Evolutionary conservation across 345 rosid species (phyloP).

Genomic region (Eucalyptus microcorys): DNA sequence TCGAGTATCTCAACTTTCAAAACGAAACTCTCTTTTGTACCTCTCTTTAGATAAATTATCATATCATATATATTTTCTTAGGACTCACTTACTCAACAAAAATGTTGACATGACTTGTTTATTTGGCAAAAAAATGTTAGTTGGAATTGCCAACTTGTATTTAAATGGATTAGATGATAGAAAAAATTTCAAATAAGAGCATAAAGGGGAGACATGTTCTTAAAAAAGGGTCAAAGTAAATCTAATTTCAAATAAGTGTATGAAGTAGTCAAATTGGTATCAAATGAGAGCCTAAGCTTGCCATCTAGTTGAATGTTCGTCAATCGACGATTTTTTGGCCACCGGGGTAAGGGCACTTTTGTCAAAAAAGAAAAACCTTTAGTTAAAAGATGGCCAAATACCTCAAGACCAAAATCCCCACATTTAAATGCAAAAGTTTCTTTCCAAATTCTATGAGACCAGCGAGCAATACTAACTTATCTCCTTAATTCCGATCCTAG

Average conservation of each 20-base stretch:
- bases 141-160: neutral
- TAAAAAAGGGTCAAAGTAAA: neutral
- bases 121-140: neutral
- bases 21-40: neutral
- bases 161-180: neutral
- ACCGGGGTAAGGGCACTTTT: neutral
- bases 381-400: neutral
- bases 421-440: neutral
- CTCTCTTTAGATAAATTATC: neutral
- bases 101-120: neutral
- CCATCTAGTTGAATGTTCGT: accelerated
- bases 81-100: neutral
- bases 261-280: accelerated
- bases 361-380: neutral
- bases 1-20: neutral
- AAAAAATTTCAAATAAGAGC: neutral
- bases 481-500: neutral
- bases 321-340: neutral
- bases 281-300: neutral
- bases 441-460: neutral
- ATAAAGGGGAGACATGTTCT: accelerated
- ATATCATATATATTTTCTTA: neutral
- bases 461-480: neutral
- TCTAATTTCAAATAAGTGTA: accelerated
- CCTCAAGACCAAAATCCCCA: neutral